Base-by-base conservation (phyloP, 78 protist species). In the Dictyostelium purpureum region DNA sequence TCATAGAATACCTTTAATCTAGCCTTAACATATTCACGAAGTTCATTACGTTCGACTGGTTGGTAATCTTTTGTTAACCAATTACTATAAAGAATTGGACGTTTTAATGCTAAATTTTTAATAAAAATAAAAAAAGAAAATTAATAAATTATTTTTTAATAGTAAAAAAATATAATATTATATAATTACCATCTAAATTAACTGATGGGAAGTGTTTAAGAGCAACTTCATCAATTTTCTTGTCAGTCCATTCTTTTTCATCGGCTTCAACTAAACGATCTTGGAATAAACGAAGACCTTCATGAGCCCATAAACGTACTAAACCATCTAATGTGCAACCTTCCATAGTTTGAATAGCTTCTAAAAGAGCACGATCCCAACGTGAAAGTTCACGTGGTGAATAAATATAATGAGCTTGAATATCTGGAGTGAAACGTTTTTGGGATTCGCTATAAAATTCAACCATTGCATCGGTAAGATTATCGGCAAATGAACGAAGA, bases 301-400 rank as follows among this genome's bases (percentile, higher is more conserved):
- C 99, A 82, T 99, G 99, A 26, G 94, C 97, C 94, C 96, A 96
- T 35, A 98, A 94, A n/a, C 99, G 59, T 67, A 97, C 97, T 18
- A 97, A 78, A n/a, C 74, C 95, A 11, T 97, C 97, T 26, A 88
- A 18, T 1, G 90, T 65, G 21, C 93, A 79, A 14, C 95, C 92
- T 51, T 95, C 97, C 87, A 79, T 77, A 1, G 87, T 69, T 65
- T 57, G 88, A 49, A 95, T 61, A 35, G 94, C 96, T 65, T 95
- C 98, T 57, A 90, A 47, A 85, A 99, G 31, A 11, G 99, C 98
- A 16, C 99, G 94, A 61, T 76, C 67, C 99, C 99, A 98, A 51
- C 99, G 97, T 9, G 98, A 93, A 54, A 99, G 90, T 95, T 98
- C 99, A 21, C 99, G 94, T 18, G 99, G 99, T 19, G 96, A 80